Percentiles rank a stretch among this genome's conserved stretches.
Evolutionary conservation across 495 filamentous ascomycete species (phyloP).

Genomic region (Annulohypoxylon moriforme): DNA sequence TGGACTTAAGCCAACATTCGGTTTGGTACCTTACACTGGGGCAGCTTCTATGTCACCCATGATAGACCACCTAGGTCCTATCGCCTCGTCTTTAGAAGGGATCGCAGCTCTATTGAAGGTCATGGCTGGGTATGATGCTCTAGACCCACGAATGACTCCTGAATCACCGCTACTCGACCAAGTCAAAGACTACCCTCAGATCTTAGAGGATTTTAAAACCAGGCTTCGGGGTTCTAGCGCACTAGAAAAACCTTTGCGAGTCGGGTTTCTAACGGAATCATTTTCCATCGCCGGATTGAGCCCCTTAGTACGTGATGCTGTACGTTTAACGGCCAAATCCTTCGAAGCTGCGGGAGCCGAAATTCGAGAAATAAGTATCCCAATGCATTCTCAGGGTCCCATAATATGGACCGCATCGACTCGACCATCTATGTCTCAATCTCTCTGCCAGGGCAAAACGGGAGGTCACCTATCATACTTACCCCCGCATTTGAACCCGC

Average conservation of each 20-base stretch:
- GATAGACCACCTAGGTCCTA: slow-evolving; percentile 55
- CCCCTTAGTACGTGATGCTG: not conserved
- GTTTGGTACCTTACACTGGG: slow-evolving; percentile 49
- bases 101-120: slow-evolving; percentile 56
- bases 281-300: not conserved
- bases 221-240: not conserved
- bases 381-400: slow-evolving; percentile 61
- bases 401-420: slow-evolving; percentile 63
- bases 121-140: slow-evolving; percentile 61
- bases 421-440: slow-evolving; percentile 57
- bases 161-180: slow-evolving; percentile 43
- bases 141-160: slow-evolving; percentile 57
- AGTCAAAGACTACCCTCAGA: slow-evolving; percentile 48
- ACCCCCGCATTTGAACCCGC: slow-evolving; percentile 11
- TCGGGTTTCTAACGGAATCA: not conserved
- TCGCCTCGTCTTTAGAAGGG: slow-evolving; percentile 56
- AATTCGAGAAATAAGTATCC: slow-evolving; percentile 62
- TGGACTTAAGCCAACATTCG: slow-evolving; percentile 52
- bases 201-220: slow-evolving; percentile 9
- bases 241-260: not conserved
- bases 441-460: slow-evolving; percentile 51
- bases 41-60: slow-evolving; percentile 52
- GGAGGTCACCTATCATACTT: slow-evolving; percentile 44
- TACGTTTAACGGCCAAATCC: not conserved
- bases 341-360: slow-evolving; percentile 52